phyloP scores from a whole-genome alignment of 768 basidiomycete genomes.

The Artomyces pyxidatus region DNA sequence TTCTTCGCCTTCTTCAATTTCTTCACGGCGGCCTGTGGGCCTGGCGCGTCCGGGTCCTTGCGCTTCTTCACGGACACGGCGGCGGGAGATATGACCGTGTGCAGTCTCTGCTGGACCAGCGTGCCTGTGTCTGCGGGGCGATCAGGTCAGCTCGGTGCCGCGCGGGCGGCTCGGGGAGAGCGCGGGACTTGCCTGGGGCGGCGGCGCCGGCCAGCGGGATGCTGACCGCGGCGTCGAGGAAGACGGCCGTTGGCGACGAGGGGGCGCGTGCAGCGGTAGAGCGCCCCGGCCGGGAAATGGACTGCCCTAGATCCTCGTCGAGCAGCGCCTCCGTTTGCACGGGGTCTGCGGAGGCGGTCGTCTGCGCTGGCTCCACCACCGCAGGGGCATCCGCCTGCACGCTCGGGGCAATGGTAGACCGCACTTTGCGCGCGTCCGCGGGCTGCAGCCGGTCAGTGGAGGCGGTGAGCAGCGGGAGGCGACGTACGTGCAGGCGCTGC shows the following conservation, averaged over 20 bases:
- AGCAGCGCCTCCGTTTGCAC: neutral
- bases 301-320: neutral
- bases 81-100: neutral
- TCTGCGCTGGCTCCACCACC: neutral
- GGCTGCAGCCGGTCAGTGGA: neutral
- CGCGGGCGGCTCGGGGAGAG: neutral
- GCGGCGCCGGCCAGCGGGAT: too few relatives aligned
- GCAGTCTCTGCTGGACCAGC: too few relatives aligned
- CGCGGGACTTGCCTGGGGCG: neutral
- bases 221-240: neutral
- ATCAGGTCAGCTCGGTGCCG: neutral
- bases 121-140: neutral
- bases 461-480: neutral
- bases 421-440: neutral
- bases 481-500: slow-evolving; percentile 6
- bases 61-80: slow-evolving; percentile 6
- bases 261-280: neutral
- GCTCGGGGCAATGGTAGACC: too few relatives aligned
- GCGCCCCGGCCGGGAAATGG: neutral
- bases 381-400: neutral
- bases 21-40: neutral
- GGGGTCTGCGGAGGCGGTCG: neutral
- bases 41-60: neutral
- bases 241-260: neutral
- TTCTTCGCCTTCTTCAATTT: slow-evolving; percentile 1